Base-by-base conservation (phyloP, 2,329 filamentous ascomycete species). In the Fusarium longipes region DNA sequence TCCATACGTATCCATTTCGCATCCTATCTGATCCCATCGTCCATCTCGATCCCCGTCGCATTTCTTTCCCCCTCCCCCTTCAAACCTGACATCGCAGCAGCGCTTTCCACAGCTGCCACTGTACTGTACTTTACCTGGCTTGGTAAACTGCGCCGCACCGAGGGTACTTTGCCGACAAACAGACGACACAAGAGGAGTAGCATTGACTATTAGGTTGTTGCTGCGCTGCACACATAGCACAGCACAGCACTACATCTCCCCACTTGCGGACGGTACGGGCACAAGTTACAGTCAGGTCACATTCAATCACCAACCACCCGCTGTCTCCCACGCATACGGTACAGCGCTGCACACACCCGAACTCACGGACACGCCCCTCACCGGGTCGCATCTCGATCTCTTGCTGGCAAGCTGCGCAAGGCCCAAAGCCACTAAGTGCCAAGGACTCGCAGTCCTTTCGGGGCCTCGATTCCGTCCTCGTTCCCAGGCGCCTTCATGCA, bases 401-500 rank as follows among this genome's bases (percentile, higher is more conserved):
- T 49, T 72, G 65, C 70, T 68, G 65, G 61, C 63, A 36, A n/a
- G 33, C 63, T 57, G 63, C 63, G 54, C 67, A 73, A 49, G 66
- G 49, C 67, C 57, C 58, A 56, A 66, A 71, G 67, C 64, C 65
- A 67, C 59, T 70, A 70, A 59, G 70, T 61, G 68, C 62, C 62
- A 58, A 63, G 65, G 68, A 72, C 57, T 73, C 69, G 65, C 67
- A 65, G 70, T 73, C 71, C 69, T 65, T 67, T 66, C 55, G 67
- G 67, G 69, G 67, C 67, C 70, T 71, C 63, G 71, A 72, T 67
- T 73, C 65, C 69, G 69, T 68, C 57, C 49, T 64, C 58, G 54
- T 62, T 63, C 63, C 66, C 65, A 68, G 70, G 71, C 72, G 74
- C 63, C 68, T 77, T 76, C 66, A 77, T 77, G 76, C 76, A 73